Conservation (phyloP, 805 yeast species). For the Candida bentonensis region DNA sequence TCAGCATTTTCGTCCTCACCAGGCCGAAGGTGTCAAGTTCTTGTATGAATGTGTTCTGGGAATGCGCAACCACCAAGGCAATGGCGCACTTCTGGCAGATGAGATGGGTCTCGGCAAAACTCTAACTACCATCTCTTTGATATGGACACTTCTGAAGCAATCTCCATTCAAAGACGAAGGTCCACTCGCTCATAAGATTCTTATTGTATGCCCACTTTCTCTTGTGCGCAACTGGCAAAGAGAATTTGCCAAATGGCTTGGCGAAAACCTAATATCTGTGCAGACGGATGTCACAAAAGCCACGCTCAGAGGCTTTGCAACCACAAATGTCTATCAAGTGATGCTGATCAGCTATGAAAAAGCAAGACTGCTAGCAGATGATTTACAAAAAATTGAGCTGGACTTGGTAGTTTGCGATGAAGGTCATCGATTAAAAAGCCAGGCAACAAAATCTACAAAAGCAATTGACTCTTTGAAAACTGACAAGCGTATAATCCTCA, state of each 20-base stretch:
- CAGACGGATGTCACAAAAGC: conserved; percentile 32
- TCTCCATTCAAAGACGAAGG: conserved; percentile 18
- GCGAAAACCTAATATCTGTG: conserved; percentile 47
- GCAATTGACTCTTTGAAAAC: conserved; percentile 44
- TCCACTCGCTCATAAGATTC: conserved; percentile 22
- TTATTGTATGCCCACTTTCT: conserved; percentile 88
- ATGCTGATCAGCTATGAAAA: conserved; percentile 83
- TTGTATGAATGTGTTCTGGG: conserved; percentile 78
- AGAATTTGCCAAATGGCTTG: conserved; percentile 86
- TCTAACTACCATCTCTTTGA: conserved; percentile 63
- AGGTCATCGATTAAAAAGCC: conserved; percentile 79
- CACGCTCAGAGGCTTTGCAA: conserved; percentile 46
- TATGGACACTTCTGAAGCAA: conserved; percentile 63
- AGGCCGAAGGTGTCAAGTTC: conserved; percentile 69
- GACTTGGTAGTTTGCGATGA: conserved; percentile 87
- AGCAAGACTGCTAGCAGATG: conserved; percentile 36
- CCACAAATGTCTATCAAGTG: conserved; percentile 65
- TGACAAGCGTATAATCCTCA: conserved; percentile 45
- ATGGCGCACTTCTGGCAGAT: conserved; percentile 84
- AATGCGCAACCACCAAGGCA: conserved; percentile 28
- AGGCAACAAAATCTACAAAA: conserved; percentile 55
- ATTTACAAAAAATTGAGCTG: conserved; percentile 19
- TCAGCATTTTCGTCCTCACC: conserved; percentile 60
- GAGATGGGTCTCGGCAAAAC: conserved; percentile 97
- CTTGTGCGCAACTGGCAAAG: conserved; percentile 73